These are phyloP conservation scores for Aspergillus ochraceoroseus DNA, from an alignment of 2,329 filamentous ascomycete genomes.

Conservation along the genomic window DNA sequence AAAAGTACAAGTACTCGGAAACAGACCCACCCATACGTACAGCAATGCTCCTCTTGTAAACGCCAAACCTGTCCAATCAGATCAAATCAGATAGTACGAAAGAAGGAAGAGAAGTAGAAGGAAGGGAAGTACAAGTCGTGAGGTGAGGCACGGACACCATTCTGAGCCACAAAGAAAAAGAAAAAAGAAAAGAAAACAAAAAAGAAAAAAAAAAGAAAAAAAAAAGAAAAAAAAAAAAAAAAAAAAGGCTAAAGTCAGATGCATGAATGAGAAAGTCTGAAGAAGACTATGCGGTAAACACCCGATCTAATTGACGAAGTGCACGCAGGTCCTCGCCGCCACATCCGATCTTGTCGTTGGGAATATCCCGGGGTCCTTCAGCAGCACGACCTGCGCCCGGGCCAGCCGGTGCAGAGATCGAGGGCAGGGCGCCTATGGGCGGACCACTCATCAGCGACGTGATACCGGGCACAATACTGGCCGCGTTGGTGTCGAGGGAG, in stretches of 20 bases:
- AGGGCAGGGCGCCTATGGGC: conserved; percentile 25
- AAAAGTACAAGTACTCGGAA: too few relatives aligned
- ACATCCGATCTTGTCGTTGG: conserved; percentile 54
- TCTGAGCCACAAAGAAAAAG: not conserved
- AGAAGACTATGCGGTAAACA: conserved; percentile 40
- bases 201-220: conserved; percentile 1
- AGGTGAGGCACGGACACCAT: too few relatives aligned
- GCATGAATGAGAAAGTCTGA: not conserved
- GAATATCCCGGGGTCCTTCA: conserved; percentile 51
- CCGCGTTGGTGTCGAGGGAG: conserved; percentile 23
- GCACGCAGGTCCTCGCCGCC: conserved; percentile 60
- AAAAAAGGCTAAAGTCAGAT: conserved; percentile 11
- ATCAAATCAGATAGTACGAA: not conserved
- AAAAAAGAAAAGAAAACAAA: not conserved
- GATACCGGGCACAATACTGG: conserved; percentile 52
- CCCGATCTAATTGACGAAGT: conserved; percentile 59
- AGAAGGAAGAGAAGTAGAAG: not conserved
- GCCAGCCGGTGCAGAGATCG: conserved; percentile 24
- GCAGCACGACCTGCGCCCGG: conserved; percentile 24
- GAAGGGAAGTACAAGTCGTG: too few relatives aligned
- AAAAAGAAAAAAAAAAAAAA: conserved; percentile 12
- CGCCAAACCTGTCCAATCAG: not conserved
- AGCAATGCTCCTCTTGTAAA: too few relatives aligned
- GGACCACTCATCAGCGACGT: conserved; percentile 44
- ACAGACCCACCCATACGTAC: too few relatives aligned